Evolutionary conservation across 1,139 yeast species (phyloP).

Genomic region (Kurtzmaniella quercitrusa): DNA sequence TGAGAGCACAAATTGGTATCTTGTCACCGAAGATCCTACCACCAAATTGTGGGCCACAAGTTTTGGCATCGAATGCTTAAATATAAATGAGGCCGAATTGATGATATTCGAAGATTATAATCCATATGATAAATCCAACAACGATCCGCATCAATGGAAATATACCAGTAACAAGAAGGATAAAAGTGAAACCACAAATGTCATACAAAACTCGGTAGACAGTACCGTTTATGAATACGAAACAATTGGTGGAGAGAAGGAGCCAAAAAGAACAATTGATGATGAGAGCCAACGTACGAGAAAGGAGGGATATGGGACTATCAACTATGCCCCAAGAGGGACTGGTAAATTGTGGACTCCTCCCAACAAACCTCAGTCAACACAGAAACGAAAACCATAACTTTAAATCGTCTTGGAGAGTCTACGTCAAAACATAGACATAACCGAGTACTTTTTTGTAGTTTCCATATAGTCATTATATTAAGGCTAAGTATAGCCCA

Average conservation of each 20-base stretch:
- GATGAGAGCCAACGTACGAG: constrained; percentile 16
- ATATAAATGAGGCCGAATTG: constrained; percentile 51
- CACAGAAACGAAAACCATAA: neutral
- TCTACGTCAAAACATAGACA: too few species aligned
- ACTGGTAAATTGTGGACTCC: constrained; percentile 52
- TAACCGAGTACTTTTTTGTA: too few species aligned
- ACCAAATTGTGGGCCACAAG: constrained; percentile 54
- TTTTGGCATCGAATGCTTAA: constrained; percentile 49
- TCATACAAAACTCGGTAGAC: constrained; percentile 36
- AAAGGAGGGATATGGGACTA: constrained; percentile 40
- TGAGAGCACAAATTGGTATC: constrained; percentile 34
- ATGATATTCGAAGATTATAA: constrained; percentile 37
- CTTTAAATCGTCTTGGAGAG: too few species aligned
- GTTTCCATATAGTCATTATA: too few species aligned
- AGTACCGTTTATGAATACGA: constrained; percentile 26
- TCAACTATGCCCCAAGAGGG: constrained; percentile 55
- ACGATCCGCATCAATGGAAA: constrained; percentile 28
- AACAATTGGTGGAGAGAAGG: too few species aligned
- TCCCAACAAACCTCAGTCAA: constrained; percentile 1
- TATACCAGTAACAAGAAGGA: constrained; percentile 19
- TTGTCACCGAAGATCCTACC: constrained; percentile 53
- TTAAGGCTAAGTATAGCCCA: too few species aligned
- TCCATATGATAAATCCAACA: constrained; percentile 21
- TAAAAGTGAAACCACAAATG: constrained; percentile 16
- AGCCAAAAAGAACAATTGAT: too few species aligned